Evolutionary conservation across 257 asterid genomes (phyloP).

Genomic region (Oldenlandia corymbosa): DNA sequence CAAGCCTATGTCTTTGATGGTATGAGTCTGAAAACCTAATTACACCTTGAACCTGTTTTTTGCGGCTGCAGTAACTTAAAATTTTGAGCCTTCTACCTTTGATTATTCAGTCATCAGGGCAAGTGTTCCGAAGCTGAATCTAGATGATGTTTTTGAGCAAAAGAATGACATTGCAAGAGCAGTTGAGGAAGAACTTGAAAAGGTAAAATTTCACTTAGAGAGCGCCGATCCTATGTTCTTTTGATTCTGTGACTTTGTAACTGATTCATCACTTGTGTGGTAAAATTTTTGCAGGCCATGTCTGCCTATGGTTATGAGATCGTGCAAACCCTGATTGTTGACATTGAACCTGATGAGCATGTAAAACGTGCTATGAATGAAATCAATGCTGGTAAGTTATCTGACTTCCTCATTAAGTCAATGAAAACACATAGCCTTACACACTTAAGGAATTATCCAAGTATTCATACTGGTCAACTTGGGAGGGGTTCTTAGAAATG

Average conservation of each 20-base stretch:
- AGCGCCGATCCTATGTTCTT: neutral
- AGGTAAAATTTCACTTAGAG: conserved; percentile 29
- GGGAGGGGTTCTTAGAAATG: neutral
- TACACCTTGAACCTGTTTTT: neutral
- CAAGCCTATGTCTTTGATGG: conserved; percentile 88
- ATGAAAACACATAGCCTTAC: neutral
- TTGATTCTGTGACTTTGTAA: neutral
- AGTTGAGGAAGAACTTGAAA: conserved; percentile 79
- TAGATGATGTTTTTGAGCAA: conserved; percentile 74
- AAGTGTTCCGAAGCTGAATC: conserved; percentile 57
- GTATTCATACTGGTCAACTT: neutral
- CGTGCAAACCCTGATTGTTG: conserved; percentile 81
- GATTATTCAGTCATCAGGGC: conserved; percentile 57
- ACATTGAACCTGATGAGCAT: conserved; percentile 71
- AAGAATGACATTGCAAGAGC: conserved; percentile 73
- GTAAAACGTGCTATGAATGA: conserved; percentile 87
- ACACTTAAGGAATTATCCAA: neutral
- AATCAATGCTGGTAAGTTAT: conserved; percentile 52
- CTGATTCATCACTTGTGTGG: neutral
- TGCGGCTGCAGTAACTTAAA: neutral
- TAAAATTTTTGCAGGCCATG: conserved; percentile 49
- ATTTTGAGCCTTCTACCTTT: neutral
- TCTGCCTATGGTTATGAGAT: conserved; percentile 79
- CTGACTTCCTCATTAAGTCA: neutral
- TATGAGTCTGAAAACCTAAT: conserved; percentile 19